Base-by-base conservation (phyloP, 2,329 filamentous ascomycete species). In the Blastomyces silverae region DNA sequence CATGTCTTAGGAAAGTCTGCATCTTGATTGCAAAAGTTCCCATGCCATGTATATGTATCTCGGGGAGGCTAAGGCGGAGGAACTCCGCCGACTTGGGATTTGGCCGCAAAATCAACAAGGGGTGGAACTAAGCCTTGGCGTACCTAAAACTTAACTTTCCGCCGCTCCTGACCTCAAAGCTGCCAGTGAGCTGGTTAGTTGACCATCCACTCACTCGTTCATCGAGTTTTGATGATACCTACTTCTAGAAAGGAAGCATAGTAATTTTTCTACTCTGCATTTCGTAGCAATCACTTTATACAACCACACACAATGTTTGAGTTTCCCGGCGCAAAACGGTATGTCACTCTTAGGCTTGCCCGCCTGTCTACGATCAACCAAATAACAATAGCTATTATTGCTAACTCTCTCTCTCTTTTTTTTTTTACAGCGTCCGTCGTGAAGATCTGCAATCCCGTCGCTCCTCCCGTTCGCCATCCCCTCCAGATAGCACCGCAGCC, bases 391-490 rank as follows among this genome's bases (percentile, higher is more conserved):
- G 3, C 11, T 53, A 4, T 28, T 2, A 63, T 59, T 31, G 20
- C 31, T 28, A 34, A 48, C 39, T 34, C 34, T 34, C 59, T 28
- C 3, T 25, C 17, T 48, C 22, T 28, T 3, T 28, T 3, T 28
- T 3, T 28, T 15, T 22, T 15, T 22, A 55, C 46, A 69, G 68
- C 39, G 68, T 69, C 28, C 64, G 68, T 28, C 68, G 68, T 20
- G 58, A 64, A 52, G 68, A 69, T 42, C 63, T 69, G 25, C 56
- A 63, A 8, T 65, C 66, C 39, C 61, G 64, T 1, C 48, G 25
- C 37, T 65, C 65, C 13, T 68, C 68, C 25, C 65, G 66, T 25
- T 64, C 65, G 50, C 63, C 64, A 8, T 68, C 67, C 15, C 65
- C 68, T 3, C 22, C 39, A 37, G 52, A 67, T 60, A 61, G 34